These are phyloP conservation scores for Chaetomium sp. DNA, from an alignment of 2,329 filamentous ascomycete species.

Conservation along the genomic window DNA sequence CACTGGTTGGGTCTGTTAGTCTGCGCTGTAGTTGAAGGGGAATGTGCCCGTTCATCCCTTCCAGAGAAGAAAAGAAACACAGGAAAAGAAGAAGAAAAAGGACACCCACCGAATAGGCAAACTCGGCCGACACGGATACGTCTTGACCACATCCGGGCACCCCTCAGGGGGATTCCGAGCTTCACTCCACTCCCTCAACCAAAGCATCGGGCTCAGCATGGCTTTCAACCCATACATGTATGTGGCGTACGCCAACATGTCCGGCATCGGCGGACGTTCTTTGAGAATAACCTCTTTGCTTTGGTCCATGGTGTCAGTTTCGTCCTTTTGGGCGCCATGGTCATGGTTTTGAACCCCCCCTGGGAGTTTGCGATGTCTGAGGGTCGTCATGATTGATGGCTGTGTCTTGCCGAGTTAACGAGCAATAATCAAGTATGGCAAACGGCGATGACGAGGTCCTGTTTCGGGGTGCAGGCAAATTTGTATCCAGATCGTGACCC, in stretches of 20 bases:
- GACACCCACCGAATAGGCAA: slow-evolving; percentile 29
- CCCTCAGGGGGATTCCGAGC: slow-evolving; percentile 25
- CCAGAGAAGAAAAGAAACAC: neutral
- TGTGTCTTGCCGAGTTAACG: neutral
- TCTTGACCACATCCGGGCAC: slow-evolving; percentile 30
- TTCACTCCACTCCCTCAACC: slow-evolving; percentile 25
- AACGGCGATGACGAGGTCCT: no score
- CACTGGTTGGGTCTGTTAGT: slow-evolving; percentile 18
- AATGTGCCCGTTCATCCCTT: neutral
- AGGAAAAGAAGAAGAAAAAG: neutral
- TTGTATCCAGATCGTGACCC: no score
- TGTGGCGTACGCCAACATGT: slow-evolving; percentile 22
- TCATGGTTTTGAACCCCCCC: no score
- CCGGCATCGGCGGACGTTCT: slow-evolving; percentile 16
- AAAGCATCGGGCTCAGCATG: slow-evolving; percentile 17
- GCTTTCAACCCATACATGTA: slow-evolving; percentile 25
- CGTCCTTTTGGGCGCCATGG: neutral
- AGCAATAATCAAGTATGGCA: no score
- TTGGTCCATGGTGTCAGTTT: neutral
- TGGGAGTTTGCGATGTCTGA: neutral
- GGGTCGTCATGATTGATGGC: neutral
- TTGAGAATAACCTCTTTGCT: slow-evolving; percentile 1
- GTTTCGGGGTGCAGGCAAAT: no score
- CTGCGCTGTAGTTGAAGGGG: neutral
- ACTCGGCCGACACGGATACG: slow-evolving; percentile 29